Evolutionary conservation across 2,329 filamentous ascomycete species (phyloP), one percentile per base, ranked within the genome.

Genomic region (Chaetomiaceae sp.): DNA sequence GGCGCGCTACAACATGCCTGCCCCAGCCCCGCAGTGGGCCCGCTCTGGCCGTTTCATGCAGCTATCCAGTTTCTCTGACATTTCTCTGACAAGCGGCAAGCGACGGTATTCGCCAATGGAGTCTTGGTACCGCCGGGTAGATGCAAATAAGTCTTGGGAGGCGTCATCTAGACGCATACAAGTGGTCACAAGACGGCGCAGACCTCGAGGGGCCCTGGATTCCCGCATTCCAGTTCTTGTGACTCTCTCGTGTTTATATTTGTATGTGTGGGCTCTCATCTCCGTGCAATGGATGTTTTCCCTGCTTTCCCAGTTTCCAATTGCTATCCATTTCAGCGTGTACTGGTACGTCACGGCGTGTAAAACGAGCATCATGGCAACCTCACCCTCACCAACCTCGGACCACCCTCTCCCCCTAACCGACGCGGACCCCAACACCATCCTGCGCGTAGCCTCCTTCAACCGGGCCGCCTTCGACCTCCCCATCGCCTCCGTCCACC

Each of bases 381-480:
- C 37, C 10, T 11, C 11, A 7, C 22, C 45, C n/a, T n/a, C 9
- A 33, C 26, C 17, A 6, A 26, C 10, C 19, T 5, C 27, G 3
- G 29, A 40, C 7, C 10, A 14, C 8, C 15, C 32, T 17, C 10
- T 14, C 9, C 12, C 32, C 22, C 8, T 38, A 24, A 24, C 35
- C 9, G 27, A 18, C 17, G 36, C 36, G 9, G 33, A 45, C 6
- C 24, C 45, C 34, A 33, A 30, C 33, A 34, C 45, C 12, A 42
- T 51, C 45, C 45, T 51, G 24, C 6, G 29, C 45, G 20, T 45
- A 20, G 24, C 45, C 8, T 42, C 49, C 27, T 51, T 48, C 45
- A 38, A 27, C 37, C 40, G 49, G 7, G 26, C n/a, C 12, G 45
- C 45, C 37, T 33, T 35, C 18, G 45, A 48, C 11, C 39, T 46